Evolutionary conservation across 495 filamentous ascomycete species (phyloP), one percentile per base, ranked within the genome.

Genomic region (Penicillium odoratum): DNA sequence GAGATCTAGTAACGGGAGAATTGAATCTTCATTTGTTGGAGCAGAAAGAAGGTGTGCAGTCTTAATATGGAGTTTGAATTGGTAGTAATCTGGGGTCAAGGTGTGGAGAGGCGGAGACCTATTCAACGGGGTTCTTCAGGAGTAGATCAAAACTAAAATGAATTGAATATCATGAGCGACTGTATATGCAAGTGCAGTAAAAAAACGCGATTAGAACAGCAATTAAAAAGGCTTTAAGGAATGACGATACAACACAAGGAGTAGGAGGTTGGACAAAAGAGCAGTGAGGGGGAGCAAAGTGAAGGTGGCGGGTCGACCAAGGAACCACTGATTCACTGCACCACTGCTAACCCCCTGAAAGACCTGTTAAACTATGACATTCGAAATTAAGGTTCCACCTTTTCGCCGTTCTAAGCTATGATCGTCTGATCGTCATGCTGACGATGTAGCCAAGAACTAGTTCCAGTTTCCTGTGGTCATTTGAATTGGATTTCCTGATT

Each of bases 1-100:
- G 36, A 66, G 63, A 67, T 66, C 64, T 69, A 69, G 28, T 44
- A 30, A 34, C 48, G 33, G 30, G 13, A 44, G n/a, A 51, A 42
- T 1, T 8, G 5, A 36, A 3, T 13, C 59, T 28, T 62, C 69
- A 70, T 73, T 61, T 64, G 65, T 18, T 33, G n/a, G 21, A 55
- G 4, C 2, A 30, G 9, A 38, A 4, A 10, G 13, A 44, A 31
- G 25, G 26, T 9, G 15, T 25, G 16, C 7, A 46, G 28, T 8
- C 31, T 25, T 9, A 11, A 21, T 54, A 52, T 26, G 40, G 36
- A 48, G 51, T 55, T 55, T 13, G 13, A 46, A 18, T 34, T 40
- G 10, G 38, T 28, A 25, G 30, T 33, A 18, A 46, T 8, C 25
- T 21, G 21, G 34, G 16, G 28, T 31, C 26, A 55, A 21, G 25